Base-by-base conservation (phyloP, 352 stramenopile species). In the Phytopythium sindhum region DNA sequence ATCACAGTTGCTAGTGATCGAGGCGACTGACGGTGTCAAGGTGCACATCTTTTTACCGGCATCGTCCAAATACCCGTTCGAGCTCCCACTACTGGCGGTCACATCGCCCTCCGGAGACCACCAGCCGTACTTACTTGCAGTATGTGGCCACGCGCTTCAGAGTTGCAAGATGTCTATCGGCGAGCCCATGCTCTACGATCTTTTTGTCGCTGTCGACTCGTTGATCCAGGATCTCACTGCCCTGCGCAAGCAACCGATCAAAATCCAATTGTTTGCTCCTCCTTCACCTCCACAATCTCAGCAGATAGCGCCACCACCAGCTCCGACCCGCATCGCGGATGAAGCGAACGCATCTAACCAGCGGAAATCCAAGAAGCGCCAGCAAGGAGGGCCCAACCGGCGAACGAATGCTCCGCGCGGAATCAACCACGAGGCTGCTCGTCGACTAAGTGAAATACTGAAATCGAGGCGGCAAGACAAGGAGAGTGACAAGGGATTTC, bases 161-260 rank as follows among this genome's bases (percentile, higher is more conserved):
- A 78, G 75, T n/a, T 84, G 75, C 33, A 63, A 72, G 11, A 74
- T 72, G 15, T 73, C 71, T 1, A 70, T 93, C 9, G 87, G 87
- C 8, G 87, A 92, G 19, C 87, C 87, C 2, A 86, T 93, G 74
- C 73, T 95, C 19, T 95, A 93, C 65, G 83, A 93, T 48, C 75
- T 95, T 23, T 89, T 77, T 55, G 83, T 89, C 48, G 75, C 81
- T 1, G 71, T 92, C 14, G 83, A 93, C 54, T 76, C 70, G 3
- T 72, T 86, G 37, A 60, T 90, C 17, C 67, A 75, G 12, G 67
- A 87, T 26, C 60, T 66, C 12, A 63, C 60, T 11, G 64, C 69
- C 15, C 64, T 79, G 21, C 48, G 52, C 0, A 81, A 37, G 45
- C 71, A 63, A 4, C 51, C 61, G n/a, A 56, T 70, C 28, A 75